Evolutionary conservation across 257 asterid species (phyloP).

Genomic region (Echium plantagineum): DNA sequence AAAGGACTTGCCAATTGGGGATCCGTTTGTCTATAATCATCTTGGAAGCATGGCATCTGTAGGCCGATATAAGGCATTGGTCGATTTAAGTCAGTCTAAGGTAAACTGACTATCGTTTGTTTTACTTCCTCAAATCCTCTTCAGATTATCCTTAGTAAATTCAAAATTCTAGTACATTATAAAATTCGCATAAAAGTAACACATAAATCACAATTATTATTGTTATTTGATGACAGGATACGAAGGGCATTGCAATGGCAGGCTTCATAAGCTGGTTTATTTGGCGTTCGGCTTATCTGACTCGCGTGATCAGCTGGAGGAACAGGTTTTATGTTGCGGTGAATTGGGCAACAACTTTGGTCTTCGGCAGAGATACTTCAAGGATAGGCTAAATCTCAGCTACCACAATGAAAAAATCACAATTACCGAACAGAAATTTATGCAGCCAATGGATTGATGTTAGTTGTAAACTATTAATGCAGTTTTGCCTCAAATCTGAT

Average conservation of each 20-base stretch:
- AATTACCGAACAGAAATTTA: too few relatives aligned
- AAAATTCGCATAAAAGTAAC: too few relatives aligned
- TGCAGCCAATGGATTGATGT: too few relatives aligned
- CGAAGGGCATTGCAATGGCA: slow-evolving; percentile 52
- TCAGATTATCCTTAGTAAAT: too few relatives aligned
- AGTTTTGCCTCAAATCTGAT: too few relatives aligned
- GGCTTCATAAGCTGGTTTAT: slow-evolving; percentile 71
- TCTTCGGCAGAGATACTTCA: slow-evolving; percentile 78
- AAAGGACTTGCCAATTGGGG: slow-evolving; percentile 55
- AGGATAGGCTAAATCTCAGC: slow-evolving; percentile 31
- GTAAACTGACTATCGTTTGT: slow-evolving; percentile 12
- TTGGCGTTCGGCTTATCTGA: slow-evolving; percentile 87
- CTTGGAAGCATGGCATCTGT: slow-evolving; percentile 95
- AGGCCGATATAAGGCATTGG: slow-evolving; percentile 83
- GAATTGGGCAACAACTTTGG: slow-evolving; percentile 82
- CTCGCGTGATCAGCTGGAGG: slow-evolving; percentile 85
- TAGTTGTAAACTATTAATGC: too few relatives aligned
- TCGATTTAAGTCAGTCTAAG: slow-evolving; percentile 81
- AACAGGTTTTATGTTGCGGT: slow-evolving; percentile 76
- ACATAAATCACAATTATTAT: too few relatives aligned
- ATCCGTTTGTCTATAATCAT: slow-evolving; percentile 70
- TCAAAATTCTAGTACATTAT: too few relatives aligned
- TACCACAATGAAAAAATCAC: too few relatives aligned
- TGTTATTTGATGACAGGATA: slow-evolving; percentile 30
- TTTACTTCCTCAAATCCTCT: too few relatives aligned